Evolutionary conservation across 768 basidiomycete genomes (phyloP).

Genomic region (Rickenella mellea): DNA sequence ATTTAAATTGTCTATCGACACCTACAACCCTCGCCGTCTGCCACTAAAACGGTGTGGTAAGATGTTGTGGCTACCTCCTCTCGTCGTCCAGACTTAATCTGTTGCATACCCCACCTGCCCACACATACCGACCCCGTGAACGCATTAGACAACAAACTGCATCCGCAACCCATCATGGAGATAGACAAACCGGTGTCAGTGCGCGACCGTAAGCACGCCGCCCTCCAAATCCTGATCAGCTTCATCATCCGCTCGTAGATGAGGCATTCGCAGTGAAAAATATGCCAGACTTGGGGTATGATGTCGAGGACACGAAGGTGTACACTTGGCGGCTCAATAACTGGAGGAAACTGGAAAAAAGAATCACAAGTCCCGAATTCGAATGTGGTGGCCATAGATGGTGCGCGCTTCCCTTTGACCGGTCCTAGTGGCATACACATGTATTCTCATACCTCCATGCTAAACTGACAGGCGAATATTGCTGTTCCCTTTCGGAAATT

Average conservation of each 20-base stretch:
- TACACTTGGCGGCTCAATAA: slow-evolving; percentile 76
- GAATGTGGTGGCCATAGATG: slow-evolving; percentile 97
- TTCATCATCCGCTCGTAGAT: slow-evolving; percentile 40
- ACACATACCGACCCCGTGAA: slow-evolving; percentile 72
- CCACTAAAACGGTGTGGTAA: too few species aligned
- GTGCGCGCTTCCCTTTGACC: slow-evolving; percentile 32
- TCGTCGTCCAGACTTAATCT: slow-evolving; percentile 4
- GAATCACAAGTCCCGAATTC: slow-evolving; percentile 88
- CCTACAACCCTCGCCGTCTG: too few species aligned
- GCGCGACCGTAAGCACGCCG: slow-evolving; percentile 58
- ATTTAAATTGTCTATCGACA: too few species aligned
- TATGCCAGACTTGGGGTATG: slow-evolving; percentile 95
- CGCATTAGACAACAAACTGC: slow-evolving; percentile 72
- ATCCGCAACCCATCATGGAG: slow-evolving; percentile 59
- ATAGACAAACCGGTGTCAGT: slow-evolving; percentile 81
- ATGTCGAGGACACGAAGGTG: slow-evolving; percentile 95
- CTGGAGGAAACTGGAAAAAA: slow-evolving; percentile 96
- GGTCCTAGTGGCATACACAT: background rate
- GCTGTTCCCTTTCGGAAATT: slow-evolving; percentile 96
- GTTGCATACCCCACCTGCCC: too few species aligned
- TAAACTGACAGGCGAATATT: slow-evolving; percentile 77
- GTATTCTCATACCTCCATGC: background rate
- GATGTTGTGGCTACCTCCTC: slow-evolving; percentile 2
- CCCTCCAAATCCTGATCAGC: slow-evolving; percentile 12
- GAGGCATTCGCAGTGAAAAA: slow-evolving; percentile 93